Percentiles rank a stretch among this genome's conserved stretches.
Conservation (phyloP, 192 early-diverging fungal genomes). For the Coemansia sp. region DNA sequence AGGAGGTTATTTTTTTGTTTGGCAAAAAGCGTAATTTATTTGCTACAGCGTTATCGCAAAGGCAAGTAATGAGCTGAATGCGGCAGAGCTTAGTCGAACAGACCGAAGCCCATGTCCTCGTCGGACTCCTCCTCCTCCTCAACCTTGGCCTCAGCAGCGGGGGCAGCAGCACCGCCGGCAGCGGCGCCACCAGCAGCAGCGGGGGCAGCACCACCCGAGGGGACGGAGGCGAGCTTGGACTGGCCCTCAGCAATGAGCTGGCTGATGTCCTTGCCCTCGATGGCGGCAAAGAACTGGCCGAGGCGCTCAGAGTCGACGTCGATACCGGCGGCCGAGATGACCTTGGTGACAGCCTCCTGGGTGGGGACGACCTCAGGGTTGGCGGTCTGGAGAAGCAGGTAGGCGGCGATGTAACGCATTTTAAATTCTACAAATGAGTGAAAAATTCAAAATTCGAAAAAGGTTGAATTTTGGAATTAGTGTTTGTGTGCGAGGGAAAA, state of each 20-base stretch:
- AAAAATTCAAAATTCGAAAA: not conserved
- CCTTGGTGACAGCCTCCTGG: conserved; percentile 73
- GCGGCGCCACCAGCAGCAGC: conserved; percentile 64
- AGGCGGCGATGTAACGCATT: conserved; percentile 99
- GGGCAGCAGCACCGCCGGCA: conserved; percentile 64
- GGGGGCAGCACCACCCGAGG: conserved; percentile 83
- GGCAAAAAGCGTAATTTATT: not conserved
- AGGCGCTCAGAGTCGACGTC: conserved; percentile 85
- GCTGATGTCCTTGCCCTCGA: conserved; percentile 86
- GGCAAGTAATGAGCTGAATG: not conserved
- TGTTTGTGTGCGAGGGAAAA: not conserved
- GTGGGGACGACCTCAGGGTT: conserved; percentile 78
- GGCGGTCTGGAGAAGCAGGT: conserved; percentile 89
- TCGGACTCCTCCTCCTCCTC: conserved; percentile 87
- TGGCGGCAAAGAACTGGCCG: conserved; percentile 72
- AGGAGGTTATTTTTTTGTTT: not conserved
- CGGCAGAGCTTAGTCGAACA: conserved; percentile 81
- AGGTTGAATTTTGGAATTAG: not conserved
- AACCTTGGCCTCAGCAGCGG: conserved; percentile 59
- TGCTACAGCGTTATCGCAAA: conserved; percentile 3
- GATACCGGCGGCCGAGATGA: conserved; percentile 88
- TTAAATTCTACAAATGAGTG: conserved; percentile 31
- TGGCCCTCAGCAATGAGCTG: conserved; percentile 92
- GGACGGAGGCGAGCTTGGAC: conserved; percentile 91
- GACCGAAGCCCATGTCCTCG: conserved; percentile 97